Evolutionary conservation across 2,329 filamentous ascomycete species (phyloP).

Genomic region (Clonostachys byssicola): DNA sequence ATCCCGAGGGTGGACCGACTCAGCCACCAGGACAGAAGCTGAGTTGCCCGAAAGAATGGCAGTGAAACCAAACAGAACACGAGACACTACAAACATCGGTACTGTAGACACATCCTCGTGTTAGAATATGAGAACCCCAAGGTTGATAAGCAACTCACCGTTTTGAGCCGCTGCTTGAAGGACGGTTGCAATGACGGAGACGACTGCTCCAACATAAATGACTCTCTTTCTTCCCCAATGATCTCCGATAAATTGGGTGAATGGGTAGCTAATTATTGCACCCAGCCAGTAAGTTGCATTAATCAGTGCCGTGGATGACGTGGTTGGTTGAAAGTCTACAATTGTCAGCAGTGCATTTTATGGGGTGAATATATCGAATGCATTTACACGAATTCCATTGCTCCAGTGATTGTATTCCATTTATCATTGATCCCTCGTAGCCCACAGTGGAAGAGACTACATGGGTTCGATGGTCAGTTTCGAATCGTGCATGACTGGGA

Average conservation of each 20-base stretch:
- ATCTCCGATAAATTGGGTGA: slow-evolving; percentile 31
- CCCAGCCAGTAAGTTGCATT: slow-evolving; percentile 51
- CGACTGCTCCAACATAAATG: slow-evolving; percentile 18
- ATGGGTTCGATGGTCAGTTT: too few species aligned
- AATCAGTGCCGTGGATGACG: slow-evolving; percentile 47
- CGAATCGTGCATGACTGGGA: too few species aligned
- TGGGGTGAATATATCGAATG: too few species aligned
- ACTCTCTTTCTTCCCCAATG: slow-evolving; percentile 14
- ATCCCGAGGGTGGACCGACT: slow-evolving; percentile 25
- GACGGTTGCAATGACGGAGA: slow-evolving; percentile 37
- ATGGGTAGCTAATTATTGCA: slow-evolving; percentile 34
- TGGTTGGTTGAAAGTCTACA: slow-evolving; percentile 45
- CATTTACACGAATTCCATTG: slow-evolving; percentile 35
- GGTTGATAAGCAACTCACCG: slow-evolving; percentile 11
- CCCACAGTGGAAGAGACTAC: slow-evolving; percentile 8
- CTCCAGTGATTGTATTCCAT: slow-evolving; percentile 52
- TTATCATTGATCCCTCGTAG: slow-evolving; percentile 48
- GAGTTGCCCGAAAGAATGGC: too few species aligned
- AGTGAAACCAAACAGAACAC: too few species aligned
- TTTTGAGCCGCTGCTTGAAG: slow-evolving; percentile 43
- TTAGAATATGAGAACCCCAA: too few species aligned
- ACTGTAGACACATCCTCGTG: too few species aligned
- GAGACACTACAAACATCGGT: too few species aligned
- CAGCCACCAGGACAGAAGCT: slow-evolving; percentile 19
- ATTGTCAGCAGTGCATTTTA: too few species aligned